Conservation (phyloP, 495 filamentous ascomycete species). For the Xylaria flabelliformis region DNA sequence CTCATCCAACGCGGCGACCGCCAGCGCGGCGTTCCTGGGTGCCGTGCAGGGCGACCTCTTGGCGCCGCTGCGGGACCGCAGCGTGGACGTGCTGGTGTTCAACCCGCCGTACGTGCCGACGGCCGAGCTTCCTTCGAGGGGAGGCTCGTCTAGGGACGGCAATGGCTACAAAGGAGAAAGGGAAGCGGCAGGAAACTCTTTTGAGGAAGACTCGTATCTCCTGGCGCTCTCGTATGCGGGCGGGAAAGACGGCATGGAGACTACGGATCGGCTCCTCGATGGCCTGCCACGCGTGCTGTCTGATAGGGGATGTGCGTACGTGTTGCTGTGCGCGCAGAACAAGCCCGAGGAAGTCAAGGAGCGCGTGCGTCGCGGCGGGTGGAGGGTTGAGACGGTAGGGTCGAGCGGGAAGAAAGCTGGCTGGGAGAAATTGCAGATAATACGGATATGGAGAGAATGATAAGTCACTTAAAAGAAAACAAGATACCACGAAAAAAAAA, state of each 20-base stretch:
- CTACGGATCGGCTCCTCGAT: slow-evolving; percentile 77
- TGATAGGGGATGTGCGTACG: slow-evolving; percentile 78
- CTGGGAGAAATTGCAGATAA: slow-evolving; percentile 87
- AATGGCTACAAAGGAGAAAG: neutral
- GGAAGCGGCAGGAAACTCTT: slow-evolving; percentile 39
- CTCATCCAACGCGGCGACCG: slow-evolving; percentile 41
- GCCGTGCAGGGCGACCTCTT: slow-evolving; percentile 71
- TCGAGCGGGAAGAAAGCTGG: slow-evolving; percentile 84
- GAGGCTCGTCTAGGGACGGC: neutral
- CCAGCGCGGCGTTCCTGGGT: slow-evolving; percentile 58
- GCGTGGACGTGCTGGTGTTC: slow-evolving; percentile 87
- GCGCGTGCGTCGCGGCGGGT: slow-evolving; percentile 60
- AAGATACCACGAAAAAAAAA: neutral
- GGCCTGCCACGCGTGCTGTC: slow-evolving; percentile 68
- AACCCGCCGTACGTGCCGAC: slow-evolving; percentile 98
- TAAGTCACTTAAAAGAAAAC: neutral
- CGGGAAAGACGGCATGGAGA: slow-evolving; percentile 89
- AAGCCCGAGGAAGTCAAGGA: slow-evolving; percentile 75
- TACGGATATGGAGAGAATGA: slow-evolving; percentile 72
- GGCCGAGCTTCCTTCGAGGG: slow-evolving; percentile 60
- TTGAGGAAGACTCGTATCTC: slow-evolving; percentile 76
- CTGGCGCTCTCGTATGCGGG: slow-evolving; percentile 90
- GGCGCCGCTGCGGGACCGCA: slow-evolving; percentile 57
- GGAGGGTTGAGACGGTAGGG: slow-evolving; percentile 81
- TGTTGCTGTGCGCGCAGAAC: slow-evolving; percentile 90